phyloP scores from a whole-genome alignment of 306 rosid species.

The Mimosa bimucronata region DNA sequence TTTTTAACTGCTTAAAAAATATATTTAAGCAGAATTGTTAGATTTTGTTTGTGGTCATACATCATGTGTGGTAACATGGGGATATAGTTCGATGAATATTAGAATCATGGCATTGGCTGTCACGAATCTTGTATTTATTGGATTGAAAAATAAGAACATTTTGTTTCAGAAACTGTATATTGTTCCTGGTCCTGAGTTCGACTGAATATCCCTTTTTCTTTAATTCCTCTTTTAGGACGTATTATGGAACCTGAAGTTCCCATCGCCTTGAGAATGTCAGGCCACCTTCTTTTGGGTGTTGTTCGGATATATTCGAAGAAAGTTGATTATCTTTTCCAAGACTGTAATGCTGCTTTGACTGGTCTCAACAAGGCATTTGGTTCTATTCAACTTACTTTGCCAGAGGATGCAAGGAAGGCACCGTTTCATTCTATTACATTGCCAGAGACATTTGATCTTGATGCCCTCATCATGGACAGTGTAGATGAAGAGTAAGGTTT shows the following conservation, averaged over 20 bases:
- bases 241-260: constrained; percentile 94
- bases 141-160: not conserved
- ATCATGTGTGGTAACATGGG: not conserved
- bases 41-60: not conserved
- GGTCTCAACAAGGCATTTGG: constrained; percentile 56
- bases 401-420: constrained; percentile 75
- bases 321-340: constrained; percentile 71
- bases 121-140: not conserved
- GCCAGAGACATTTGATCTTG: constrained; percentile 72
- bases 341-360: constrained; percentile 56
- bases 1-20: not conserved
- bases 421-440: constrained; percentile 70
- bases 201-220: not conserved
- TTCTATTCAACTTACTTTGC: constrained; percentile 53
- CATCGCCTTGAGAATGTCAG: constrained; percentile 82
- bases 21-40: not conserved
- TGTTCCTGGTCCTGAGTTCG: not conserved
- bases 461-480: constrained; percentile 53
- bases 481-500: constrained; percentile 47
- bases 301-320: constrained; percentile 89
- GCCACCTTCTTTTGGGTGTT: constrained; percentile 81
- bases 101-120: not conserved
- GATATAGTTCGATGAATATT: not conserved
- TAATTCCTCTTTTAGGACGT: constrained; percentile 51
- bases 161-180: not conserved